Evolutionary conservation across 108 stramenopile species (phyloP), one percentile per base, ranked within the genome.

Genomic region (Cyclotella kingstonii): DNA sequence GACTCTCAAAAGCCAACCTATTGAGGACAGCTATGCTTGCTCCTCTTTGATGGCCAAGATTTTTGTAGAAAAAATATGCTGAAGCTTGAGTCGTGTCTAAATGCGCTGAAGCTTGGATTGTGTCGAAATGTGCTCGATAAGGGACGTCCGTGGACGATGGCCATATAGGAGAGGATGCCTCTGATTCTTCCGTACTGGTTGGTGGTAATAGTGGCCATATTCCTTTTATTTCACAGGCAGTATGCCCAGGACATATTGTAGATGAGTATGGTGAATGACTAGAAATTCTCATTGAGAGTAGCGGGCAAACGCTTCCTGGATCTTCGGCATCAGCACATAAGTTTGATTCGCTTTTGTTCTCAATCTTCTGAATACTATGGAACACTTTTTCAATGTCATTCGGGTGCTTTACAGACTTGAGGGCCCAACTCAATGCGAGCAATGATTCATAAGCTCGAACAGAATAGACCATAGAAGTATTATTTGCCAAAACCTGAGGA

Each of bases 51-150:
- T 31, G 44, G 3, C 74, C 66, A 19, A 62, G 50, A 31, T 45
- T 33, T 31, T 67, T 67, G 36, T 60, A 67, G n/a, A 36, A 50
- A 39, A 75, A 56, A 7, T 28, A 49, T 6, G 66, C 39, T 5
- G 74, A 34, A 22, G 74, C 74, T 62, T 62, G 65, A 9, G 66
- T 66, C 12, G 5, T 67, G 45, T 75, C 74, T 10, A 66, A 42
- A 33, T 54, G 18, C 27, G 34, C 34, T 12, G 74, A 34, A 22
- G 74, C 74, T 62, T 62, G 65, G 5, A 60, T 66, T 18, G 5
- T 67, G 45, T 75, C 74, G 17, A 66, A 42, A 33, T 54, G 18
- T 34, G 34, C 34, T 12, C 60, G 60, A 49, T 62, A 67, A 41
- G 30, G 66, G 33, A 63, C 30, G 30, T 62, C 60, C 28, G 21